phyloP scores from a whole-genome alignment of 495 filamentous ascomycete species.

The Podospora pseudopauciseta region DNA sequence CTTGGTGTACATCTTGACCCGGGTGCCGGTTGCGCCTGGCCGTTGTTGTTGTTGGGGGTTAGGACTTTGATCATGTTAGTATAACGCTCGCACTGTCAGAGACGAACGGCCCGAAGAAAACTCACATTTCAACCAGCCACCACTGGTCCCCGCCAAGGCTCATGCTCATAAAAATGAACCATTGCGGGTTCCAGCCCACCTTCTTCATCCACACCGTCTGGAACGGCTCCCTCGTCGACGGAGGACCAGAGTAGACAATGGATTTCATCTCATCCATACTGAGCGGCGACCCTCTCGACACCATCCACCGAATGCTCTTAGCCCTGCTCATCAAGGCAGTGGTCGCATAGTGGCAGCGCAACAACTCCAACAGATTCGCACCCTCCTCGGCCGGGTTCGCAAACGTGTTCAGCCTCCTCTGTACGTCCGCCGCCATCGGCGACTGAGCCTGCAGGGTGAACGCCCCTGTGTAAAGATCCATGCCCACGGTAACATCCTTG shows the following conservation, averaged over 20 bases:
- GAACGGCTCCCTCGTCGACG: conserved; percentile 44
- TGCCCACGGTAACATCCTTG: conserved; percentile 54
- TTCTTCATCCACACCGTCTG: conserved; percentile 63
- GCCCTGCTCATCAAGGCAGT: conserved; percentile 61
- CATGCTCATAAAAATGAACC: conserved; percentile 65
- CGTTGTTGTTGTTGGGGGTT: conserved; percentile 10
- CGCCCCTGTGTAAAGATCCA: conserved; percentile 65
- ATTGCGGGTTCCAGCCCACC: conserved; percentile 58
- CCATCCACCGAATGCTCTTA: conserved; percentile 59
- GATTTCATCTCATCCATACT: conserved; percentile 56
- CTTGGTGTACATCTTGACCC: conserved; percentile 32
- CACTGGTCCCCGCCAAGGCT: conserved; percentile 72
- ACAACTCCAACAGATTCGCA: conserved; percentile 47
- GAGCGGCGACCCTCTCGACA: conserved; percentile 47
- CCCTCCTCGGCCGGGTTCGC: conserved; percentile 54
- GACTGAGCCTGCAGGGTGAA: conserved; percentile 51
- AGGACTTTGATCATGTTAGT: background rate
- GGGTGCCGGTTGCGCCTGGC: conserved; percentile 18
- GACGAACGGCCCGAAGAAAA: conserved; percentile 19
- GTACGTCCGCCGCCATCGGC: conserved; percentile 36
- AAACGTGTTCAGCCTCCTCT: conserved; percentile 51
- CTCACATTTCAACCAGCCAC: conserved; percentile 66
- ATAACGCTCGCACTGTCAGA: background rate
- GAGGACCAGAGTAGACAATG: conserved; percentile 47
- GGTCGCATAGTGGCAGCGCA: conserved; percentile 56